Evolutionary conservation across 768 basidiomycete species (phyloP).

Genomic region (Leccinum truebloodii): DNA sequence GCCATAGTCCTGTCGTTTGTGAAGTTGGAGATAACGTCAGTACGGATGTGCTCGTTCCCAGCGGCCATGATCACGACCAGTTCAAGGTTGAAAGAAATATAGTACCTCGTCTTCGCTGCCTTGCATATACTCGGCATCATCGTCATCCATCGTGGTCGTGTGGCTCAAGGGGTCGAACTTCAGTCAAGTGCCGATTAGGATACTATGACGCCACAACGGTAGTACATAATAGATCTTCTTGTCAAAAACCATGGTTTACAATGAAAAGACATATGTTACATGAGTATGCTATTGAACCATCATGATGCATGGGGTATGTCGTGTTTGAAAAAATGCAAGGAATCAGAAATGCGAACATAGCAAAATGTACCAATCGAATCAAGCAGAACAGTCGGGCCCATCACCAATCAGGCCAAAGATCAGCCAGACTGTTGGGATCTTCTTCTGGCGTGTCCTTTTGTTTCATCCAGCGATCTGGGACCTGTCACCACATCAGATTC

Average conservation of each 20-base stretch:
- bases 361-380: constrained; percentile 1
- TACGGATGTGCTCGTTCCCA: background rate
- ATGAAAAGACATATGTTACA: constrained; percentile 14
- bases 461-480: constrained; percentile 92
- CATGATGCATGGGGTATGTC: constrained; percentile 32
- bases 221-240: background rate
- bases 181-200: constrained; percentile 5
- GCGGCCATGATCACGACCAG: constrained; percentile 1
- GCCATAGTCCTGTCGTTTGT: constrained; percentile 72
- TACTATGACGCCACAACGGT: constrained; percentile 4
- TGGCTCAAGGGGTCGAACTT: constrained; percentile 6
- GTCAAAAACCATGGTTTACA: background rate
- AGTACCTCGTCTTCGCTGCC: constrained; percentile 80
- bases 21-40: constrained; percentile 4
- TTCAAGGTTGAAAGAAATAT: constrained; percentile 11
- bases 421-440: constrained; percentile 55
- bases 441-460: constrained; percentile 78
- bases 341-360: constrained; percentile 12
- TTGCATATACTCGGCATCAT: constrained; percentile 94
- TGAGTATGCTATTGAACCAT: constrained; percentile 17
- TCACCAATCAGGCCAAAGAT: constrained; percentile 69
- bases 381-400: background rate
- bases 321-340: constrained; percentile 12
- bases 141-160: constrained; percentile 71
- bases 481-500: constrained; percentile 40